Evolutionary conservation across 108 stramenopile genomes (phyloP).

Genomic region (Fistulifera solaris): DNA sequence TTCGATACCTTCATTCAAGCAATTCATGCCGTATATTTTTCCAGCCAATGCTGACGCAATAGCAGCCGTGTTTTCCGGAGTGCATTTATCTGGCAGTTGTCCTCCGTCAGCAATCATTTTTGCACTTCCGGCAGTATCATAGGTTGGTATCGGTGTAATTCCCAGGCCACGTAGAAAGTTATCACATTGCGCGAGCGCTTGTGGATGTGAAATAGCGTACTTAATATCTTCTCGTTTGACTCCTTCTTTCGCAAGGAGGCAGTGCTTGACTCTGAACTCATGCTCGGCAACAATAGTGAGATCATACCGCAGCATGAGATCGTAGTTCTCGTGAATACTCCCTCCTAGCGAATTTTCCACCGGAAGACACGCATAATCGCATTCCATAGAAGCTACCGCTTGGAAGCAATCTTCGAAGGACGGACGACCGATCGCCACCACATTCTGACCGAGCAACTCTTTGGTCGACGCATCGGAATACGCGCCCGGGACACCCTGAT

Average conservation of each 20-base stretch:
- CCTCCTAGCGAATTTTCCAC: slow-evolving; percentile 97
- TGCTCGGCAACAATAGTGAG: slow-evolving; percentile 81
- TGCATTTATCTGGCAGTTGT: slow-evolving; percentile 60
- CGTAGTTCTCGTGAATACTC: slow-evolving; percentile 97
- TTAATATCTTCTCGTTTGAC: slow-evolving; percentile 66
- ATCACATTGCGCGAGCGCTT: slow-evolving; percentile 97
- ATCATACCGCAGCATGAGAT: slow-evolving; percentile 94
- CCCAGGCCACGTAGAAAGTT: slow-evolving; percentile 81
- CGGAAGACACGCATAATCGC: slow-evolving; percentile 91
- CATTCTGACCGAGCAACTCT: slow-evolving; percentile 82
- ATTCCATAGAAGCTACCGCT: slow-evolving; percentile 90
- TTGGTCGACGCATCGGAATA: slow-evolving; percentile 93
- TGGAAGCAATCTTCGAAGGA: slow-evolving; percentile 93
- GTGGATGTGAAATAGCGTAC: slow-evolving; percentile 91
- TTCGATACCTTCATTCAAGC: slow-evolving; percentile 87
- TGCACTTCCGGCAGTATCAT: slow-evolving; percentile 96
- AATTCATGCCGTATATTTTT: slow-evolving; percentile 79
- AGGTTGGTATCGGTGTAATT: slow-evolving; percentile 69
- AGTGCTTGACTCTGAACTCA: slow-evolving; percentile 92
- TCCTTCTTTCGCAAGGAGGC: slow-evolving; percentile 73
- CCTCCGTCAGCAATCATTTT: slow-evolving; percentile 83
- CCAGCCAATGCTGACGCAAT: slow-evolving; percentile 93
- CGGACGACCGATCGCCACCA: slow-evolving; percentile 78
- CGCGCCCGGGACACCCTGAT: slow-evolving; percentile 96
- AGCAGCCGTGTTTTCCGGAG: slow-evolving; percentile 84